Evolutionary conservation across 345 rosid genomes (phyloP).

Genomic region (Microthlaspi erraticum): DNA sequence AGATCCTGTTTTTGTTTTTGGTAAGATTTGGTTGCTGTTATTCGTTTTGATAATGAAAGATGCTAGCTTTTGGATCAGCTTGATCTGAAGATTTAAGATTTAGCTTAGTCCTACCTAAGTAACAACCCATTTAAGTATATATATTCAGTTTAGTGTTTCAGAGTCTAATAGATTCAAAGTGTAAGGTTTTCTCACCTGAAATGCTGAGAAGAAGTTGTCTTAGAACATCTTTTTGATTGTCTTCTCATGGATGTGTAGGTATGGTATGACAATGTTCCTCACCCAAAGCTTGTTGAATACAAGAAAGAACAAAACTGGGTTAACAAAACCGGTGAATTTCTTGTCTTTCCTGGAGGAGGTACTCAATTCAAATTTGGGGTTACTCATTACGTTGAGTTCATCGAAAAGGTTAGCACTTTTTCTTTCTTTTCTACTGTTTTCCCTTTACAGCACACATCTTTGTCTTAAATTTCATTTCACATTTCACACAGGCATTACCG

Average conservation of each 20-base stretch:
- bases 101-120: slow-evolving; percentile 3
- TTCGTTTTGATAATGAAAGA: not conserved
- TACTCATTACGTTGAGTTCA: slow-evolving; percentile 61
- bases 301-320: slow-evolving; percentile 97
- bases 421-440: not conserved
- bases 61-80: slow-evolving; percentile 14
- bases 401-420: slow-evolving; percentile 58
- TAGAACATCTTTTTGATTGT: slow-evolving; percentile 12
- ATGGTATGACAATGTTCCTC: slow-evolving; percentile 90
- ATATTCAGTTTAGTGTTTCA: slow-evolving; percentile 1
- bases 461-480: not conserved
- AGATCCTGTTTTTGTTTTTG: slow-evolving; percentile 50
- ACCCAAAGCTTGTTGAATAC: slow-evolving; percentile 93
- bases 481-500: slow-evolving; percentile 61
- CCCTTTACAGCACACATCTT: not conserved
- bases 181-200: not conserved
- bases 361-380: slow-evolving; percentile 93
- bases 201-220: not conserved
- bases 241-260: slow-evolving; percentile 50
- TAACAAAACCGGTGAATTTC: slow-evolving; percentile 61
- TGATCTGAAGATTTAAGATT: slow-evolving; percentile 19
- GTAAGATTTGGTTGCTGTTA: slow-evolving; percentile 48
- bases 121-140: slow-evolving; percentile 14
- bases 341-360: slow-evolving; percentile 93
- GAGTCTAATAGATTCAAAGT: slow-evolving; percentile 3